phyloP scores from a whole-genome alignment of 2,329 filamentous ascomycete genomes.

The Pestalotiopsis sp. region DNA sequence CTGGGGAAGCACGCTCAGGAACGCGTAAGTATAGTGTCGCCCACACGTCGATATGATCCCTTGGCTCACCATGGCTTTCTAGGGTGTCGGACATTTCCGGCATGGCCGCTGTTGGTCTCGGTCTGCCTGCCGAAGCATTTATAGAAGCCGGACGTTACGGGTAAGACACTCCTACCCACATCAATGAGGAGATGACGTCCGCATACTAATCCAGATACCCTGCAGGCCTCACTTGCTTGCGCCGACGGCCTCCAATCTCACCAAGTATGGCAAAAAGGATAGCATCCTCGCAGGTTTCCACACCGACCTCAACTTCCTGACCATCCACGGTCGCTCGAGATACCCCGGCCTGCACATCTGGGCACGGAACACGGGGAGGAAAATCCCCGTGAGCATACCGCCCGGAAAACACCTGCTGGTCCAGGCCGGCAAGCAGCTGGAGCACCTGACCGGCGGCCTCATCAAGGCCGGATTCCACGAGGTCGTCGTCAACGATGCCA shows the following conservation, averaged over 20 bases:
- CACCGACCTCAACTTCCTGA: conserved; percentile 67
- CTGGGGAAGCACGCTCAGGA: conserved; percentile 64
- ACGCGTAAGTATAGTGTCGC: conserved; percentile 46
- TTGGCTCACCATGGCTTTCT: background rate
- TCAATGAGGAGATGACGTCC: background rate
- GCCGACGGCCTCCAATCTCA: conserved; percentile 61
- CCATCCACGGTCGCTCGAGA: conserved; percentile 65
- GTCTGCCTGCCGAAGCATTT: conserved; percentile 54
- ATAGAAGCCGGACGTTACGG: conserved; percentile 58
- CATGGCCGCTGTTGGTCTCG: conserved; percentile 61
- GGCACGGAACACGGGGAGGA: conserved; percentile 63
- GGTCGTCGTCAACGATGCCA: conserved; percentile 59
- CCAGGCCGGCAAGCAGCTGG: conserved; percentile 65
- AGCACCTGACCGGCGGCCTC: conserved; percentile 62
- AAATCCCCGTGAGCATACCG: conserved; percentile 62
- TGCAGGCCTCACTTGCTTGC: conserved; percentile 61
- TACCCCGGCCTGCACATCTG: conserved; percentile 66
- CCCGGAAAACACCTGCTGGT: conserved; percentile 60
- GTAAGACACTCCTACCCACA: conserved; percentile 33
- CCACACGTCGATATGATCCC: background rate
- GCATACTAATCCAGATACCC: background rate
- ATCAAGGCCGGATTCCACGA: conserved; percentile 66
- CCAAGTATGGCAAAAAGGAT: conserved; percentile 53
- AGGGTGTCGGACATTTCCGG: conserved; percentile 59
- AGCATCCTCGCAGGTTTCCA: conserved; percentile 67